These are phyloP conservation scores for Penicillium vulpinum DNA, from an alignment of 2,329 filamentous ascomycete genomes.

Conservation along the genomic window DNA sequence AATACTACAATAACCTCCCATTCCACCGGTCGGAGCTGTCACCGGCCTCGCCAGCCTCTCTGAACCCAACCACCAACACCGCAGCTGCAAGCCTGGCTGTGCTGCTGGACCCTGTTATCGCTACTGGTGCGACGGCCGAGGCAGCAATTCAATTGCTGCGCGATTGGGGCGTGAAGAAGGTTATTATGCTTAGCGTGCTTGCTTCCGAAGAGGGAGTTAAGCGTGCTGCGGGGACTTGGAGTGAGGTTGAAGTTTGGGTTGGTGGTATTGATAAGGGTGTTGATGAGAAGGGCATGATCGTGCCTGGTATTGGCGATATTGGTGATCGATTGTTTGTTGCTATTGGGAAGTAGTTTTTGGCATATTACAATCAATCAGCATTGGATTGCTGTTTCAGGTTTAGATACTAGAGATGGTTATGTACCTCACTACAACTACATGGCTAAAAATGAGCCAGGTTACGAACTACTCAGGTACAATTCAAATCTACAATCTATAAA, in stretches of 20 bases:
- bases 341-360: slow-evolving; percentile 66
- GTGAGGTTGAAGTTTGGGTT: slow-evolving; percentile 68
- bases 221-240: slow-evolving; percentile 74
- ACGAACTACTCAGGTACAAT: background rate
- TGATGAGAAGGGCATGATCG: slow-evolving; percentile 82
- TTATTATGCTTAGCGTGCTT: slow-evolving; percentile 75
- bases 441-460: background rate
- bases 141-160: slow-evolving; percentile 85
- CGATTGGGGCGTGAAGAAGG: slow-evolving; percentile 86
- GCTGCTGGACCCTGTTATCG: slow-evolving; percentile 88
- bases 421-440: background rate
- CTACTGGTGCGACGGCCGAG: slow-evolving; percentile 84
- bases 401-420: background rate
- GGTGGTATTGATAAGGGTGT: slow-evolving; percentile 73
- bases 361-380: background rate
- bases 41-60: slow-evolving; percentile 28
- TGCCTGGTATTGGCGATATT: slow-evolving; percentile 85
- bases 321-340: slow-evolving; percentile 89
- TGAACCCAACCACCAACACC: slow-evolving; percentile 33
- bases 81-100: slow-evolving; percentile 67
- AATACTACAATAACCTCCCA: slow-evolving; percentile 98
- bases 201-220: slow-evolving; percentile 70
- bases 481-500: background rate
- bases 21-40: slow-evolving; percentile 50
- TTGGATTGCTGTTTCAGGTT: background rate